phyloP scores from a whole-genome alignment of 495 filamentous ascomycete genomes.

The Xylaria flabelliformis region DNA sequence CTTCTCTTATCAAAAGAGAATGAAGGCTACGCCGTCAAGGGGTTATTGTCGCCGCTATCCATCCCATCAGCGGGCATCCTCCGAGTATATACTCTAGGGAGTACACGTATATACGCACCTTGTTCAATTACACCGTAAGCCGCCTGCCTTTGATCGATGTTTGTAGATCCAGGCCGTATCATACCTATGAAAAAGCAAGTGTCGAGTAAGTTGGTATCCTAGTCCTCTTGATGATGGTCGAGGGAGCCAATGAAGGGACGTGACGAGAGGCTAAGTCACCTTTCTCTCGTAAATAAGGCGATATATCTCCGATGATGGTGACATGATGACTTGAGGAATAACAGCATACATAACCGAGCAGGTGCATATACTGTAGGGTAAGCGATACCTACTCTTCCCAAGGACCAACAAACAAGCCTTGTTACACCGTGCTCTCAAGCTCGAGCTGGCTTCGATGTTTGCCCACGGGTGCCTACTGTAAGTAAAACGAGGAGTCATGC shows the following conservation, averaged over 20 bases:
- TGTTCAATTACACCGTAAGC: background rate
- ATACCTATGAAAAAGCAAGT: slow-evolving; percentile 15
- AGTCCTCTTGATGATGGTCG: background rate
- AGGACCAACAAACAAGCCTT: background rate
- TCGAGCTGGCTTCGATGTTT: background rate
- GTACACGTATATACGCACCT: background rate
- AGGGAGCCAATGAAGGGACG: slow-evolving; percentile 18
- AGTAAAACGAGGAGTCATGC: background rate
- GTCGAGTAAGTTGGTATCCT: background rate
- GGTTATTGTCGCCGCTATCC: background rate
- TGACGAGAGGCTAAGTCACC: slow-evolving; percentile 6
- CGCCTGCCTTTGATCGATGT: background rate
- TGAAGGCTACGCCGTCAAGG: background rate
- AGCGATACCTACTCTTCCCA: background rate
- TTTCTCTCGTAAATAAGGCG: slow-evolving; percentile 11
- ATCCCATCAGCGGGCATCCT: background rate
- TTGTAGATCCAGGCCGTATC: slow-evolving; percentile 4
- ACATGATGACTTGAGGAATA: background rate
- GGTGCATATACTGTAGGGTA: slow-evolving; percentile 11
- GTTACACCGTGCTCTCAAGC: background rate
- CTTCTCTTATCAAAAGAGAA: background rate
- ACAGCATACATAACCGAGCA: slow-evolving; percentile 19
- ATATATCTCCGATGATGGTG: slow-evolving; percentile 12
- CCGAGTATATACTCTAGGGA: background rate
- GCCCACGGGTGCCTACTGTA: background rate